Base-by-base conservation (phyloP, 768 basidiomycete species). In the Termitomyces sp. region DNA sequence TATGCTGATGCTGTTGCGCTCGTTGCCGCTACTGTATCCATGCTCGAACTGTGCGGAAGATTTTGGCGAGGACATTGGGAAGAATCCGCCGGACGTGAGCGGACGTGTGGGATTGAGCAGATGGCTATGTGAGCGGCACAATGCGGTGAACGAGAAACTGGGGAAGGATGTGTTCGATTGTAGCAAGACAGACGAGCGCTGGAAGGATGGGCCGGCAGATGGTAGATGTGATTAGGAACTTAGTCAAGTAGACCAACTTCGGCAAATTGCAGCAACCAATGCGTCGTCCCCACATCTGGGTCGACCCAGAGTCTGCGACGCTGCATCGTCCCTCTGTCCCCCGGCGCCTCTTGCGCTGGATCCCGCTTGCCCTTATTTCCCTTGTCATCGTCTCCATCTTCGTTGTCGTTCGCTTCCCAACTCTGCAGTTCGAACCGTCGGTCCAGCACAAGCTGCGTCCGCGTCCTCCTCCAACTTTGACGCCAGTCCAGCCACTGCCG, bases 121-220 rank as follows among this genome's bases (percentile, higher is more conserved):
- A 66, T 98, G 95, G 95, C 77, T 98, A 62, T 98, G 96, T 68
- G 82, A 89, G 72, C 77, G 90, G 66, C 96, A 98, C 70, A 98
- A 98, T 67, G 89, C 89, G 68, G 95, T 98, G 58, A 98, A 96
- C 67, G 79, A 79, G 69, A 84, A 86, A 71, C 75, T 98, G 36
- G 93, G 94, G 44, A 98, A 97, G 80, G 78, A 79, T 59, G 70
- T 47, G 55, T 98, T 98, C 72, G 86, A 93, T 70, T 98, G 96
- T 70, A 68, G 74, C 36, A 92, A 83, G 69, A 84, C 89, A 49
- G 88, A 91, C 64, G 88, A 93, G 77, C 78, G 95, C 67, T 98
- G 96, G 96, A 91, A 81, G 76, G 92, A 95, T 71, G 96, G 95
- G 1, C 91, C 92, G 26, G 65, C 71, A 4, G 93, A 98, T 72